phyloP scores from a whole-genome alignment of 2,329 filamentous ascomycete genomes.

The Chaetomiaceae sp. region DNA sequence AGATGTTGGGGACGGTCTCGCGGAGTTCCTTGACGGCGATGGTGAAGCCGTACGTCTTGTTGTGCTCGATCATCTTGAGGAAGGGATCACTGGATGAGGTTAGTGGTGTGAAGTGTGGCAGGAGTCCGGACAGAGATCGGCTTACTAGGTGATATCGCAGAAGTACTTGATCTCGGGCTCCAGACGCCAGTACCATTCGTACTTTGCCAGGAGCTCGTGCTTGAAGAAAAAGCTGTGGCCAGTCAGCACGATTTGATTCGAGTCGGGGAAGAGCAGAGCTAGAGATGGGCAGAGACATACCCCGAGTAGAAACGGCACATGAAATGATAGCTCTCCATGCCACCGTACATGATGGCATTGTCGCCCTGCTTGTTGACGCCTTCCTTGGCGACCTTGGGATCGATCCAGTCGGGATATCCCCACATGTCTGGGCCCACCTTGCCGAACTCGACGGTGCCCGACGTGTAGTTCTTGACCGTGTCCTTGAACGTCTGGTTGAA shows the following conservation, averaged over 20 bases:
- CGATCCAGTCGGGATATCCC: conserved; percentile 96
- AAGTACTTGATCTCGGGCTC: conserved; percentile 99
- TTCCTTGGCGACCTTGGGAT: conserved; percentile 88
- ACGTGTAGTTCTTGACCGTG: conserved; percentile 85
- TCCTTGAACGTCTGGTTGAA: conserved; percentile 95
- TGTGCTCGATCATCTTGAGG: conserved; percentile 84
- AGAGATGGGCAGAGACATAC: conserved; percentile 44
- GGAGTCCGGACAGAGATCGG: not conserved
- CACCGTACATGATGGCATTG: conserved; percentile 97
- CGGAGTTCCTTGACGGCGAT: conserved; percentile 97
- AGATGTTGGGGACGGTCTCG: conserved; percentile 97
- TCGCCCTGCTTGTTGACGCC: conserved; percentile 96
- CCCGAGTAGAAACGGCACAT: conserved; percentile 99
- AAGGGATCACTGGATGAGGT: conserved; percentile 71
- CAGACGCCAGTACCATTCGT: conserved; percentile 99
- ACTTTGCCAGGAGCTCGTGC: conserved; percentile 88
- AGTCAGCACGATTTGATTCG: conserved; percentile 24
- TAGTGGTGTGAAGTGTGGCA: conserved; percentile 22
- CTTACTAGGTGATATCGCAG: conserved; percentile 97
- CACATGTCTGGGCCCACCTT: conserved; percentile 88
- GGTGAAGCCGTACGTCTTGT: conserved; percentile 98
- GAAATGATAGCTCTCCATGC: conserved; percentile 96
- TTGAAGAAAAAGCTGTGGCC: conserved; percentile 81
- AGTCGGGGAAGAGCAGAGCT: not conserved
- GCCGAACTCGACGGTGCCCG: conserved; percentile 81